These are phyloP conservation scores for Kwoniella pini DNA, from an alignment of 768 basidiomycete genomes.

Conservation along the genomic window DNA sequence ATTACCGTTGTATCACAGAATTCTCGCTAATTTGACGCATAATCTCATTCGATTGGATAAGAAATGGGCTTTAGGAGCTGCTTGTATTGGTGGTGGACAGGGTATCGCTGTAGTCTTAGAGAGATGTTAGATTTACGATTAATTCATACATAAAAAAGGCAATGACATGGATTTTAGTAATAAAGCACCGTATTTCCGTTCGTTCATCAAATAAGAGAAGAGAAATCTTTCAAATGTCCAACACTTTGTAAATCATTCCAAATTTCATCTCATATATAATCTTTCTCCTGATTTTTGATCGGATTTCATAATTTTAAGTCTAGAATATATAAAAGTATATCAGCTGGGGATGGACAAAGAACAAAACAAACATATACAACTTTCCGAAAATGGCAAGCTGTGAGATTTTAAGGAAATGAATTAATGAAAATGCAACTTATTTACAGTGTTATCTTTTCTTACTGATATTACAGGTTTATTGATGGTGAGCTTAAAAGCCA, in stretches of 20 bases:
- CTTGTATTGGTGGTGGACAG: conserved; percentile 57
- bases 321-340: too few relatives aligned
- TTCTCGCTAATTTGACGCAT: conserved; percentile 55
- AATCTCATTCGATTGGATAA: conserved; percentile 54
- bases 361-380: too few relatives aligned
- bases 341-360: too few relatives aligned
- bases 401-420: too few relatives aligned
- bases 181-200: too few relatives aligned
- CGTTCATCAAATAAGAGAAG: background rate
- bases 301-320: background rate
- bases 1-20: conserved; percentile 25
- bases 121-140: conserved; percentile 25
- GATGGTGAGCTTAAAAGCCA: too few relatives aligned
- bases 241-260: background rate
- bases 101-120: conserved; percentile 54
- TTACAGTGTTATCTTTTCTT: too few relatives aligned
- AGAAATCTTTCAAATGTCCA: background rate
- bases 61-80: conserved; percentile 55
- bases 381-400: too few relatives aligned
- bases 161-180: too few relatives aligned
- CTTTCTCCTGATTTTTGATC: background rate
- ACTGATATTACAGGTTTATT: too few relatives aligned
- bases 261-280: background rate
- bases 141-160: too few relatives aligned
- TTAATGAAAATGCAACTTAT: too few relatives aligned